Evolutionary conservation across 768 basidiomycete genomes (phyloP).

Genomic region (Hortiboletus campestris): DNA sequence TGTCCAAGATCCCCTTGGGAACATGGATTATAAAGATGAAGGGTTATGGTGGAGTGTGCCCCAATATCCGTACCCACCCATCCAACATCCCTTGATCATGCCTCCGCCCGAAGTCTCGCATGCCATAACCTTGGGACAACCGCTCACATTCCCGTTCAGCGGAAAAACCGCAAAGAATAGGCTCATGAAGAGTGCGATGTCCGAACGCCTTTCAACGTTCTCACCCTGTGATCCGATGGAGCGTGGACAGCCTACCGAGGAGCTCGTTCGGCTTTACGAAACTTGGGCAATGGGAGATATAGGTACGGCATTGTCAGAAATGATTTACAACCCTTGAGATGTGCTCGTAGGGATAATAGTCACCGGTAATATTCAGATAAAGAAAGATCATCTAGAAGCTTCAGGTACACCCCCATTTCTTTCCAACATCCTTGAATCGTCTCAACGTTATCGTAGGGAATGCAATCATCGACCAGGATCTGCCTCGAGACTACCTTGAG

Average conservation of each 20-base stretch:
- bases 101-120: slow-evolving; percentile 14
- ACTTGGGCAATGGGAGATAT: slow-evolving; percentile 34
- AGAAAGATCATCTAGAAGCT: slow-evolving; percentile 34
- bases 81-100: slow-evolving; percentile 14
- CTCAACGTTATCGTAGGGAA: slow-evolving; percentile 22
- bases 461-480: slow-evolving; percentile 31
- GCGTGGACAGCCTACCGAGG: slow-evolving; percentile 33
- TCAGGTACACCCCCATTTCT: slow-evolving; percentile 22
- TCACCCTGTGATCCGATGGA: slow-evolving; percentile 28
- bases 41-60: slow-evolving; percentile 3
- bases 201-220: slow-evolving; percentile 35
- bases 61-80: slow-evolving; percentile 14
- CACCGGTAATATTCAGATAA: slow-evolving; percentile 35
- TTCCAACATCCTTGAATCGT: neutral
- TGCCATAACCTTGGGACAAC: slow-evolving; percentile 23
- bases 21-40: slow-evolving; percentile 21
- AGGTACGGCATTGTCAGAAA: slow-evolving; percentile 14
- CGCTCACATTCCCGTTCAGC: slow-evolving; percentile 31
- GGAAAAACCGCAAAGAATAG: slow-evolving; percentile 30
- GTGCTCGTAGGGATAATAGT: slow-evolving; percentile 28
- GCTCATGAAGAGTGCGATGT: slow-evolving; percentile 36
- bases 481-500: slow-evolving; percentile 23
- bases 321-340: slow-evolving; percentile 1
- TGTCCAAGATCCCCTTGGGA: slow-evolving; percentile 11
- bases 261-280: slow-evolving; percentile 34